These are phyloP conservation scores for Colletotrichum theobromicola DNA, from an alignment of 2,329 filamentous ascomycete genomes.

Conservation along the genomic window DNA sequence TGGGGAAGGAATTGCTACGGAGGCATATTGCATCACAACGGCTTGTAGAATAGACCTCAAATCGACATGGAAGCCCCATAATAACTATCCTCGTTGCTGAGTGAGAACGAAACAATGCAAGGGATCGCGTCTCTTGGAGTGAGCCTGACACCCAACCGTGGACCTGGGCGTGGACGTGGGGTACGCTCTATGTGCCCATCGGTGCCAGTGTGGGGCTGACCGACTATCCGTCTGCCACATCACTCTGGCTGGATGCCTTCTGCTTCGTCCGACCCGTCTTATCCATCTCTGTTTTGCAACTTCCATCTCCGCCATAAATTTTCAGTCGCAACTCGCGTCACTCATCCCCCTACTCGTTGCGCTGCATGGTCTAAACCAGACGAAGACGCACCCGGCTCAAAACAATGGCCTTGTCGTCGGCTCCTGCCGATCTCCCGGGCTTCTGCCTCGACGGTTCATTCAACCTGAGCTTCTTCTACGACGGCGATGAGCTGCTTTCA, in stretches of 20 bases:
- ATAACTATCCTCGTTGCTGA: background rate
- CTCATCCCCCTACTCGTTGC: too few relatives aligned
- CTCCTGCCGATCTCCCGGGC: background rate
- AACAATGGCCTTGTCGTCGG: fast-evolving
- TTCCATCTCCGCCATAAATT: background rate
- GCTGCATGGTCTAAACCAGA: background rate
- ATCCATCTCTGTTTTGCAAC: background rate
- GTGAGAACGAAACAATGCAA: background rate
- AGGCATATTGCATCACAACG: background rate
- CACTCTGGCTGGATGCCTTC: background rate
- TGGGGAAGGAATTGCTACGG: background rate
- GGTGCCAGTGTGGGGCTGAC: too few relatives aligned
- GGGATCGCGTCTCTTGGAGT: background rate
- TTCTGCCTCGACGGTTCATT: background rate
- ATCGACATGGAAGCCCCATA: background rate
- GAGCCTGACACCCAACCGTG: too few relatives aligned
- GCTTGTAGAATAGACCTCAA: background rate
- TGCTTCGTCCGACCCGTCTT: background rate
- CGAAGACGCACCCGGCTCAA: background rate
- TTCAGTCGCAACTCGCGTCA: background rate
- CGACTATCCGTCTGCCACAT: too few relatives aligned
- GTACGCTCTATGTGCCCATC: too few relatives aligned
- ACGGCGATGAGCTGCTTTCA: background rate
- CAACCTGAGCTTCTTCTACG: background rate
- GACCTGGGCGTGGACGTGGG: too few relatives aligned